These are phyloP conservation scores for Microbotryomycetes sp. DNA, from an alignment of 1,284 basidiomycete genomes.

Conservation along the genomic window DNA sequence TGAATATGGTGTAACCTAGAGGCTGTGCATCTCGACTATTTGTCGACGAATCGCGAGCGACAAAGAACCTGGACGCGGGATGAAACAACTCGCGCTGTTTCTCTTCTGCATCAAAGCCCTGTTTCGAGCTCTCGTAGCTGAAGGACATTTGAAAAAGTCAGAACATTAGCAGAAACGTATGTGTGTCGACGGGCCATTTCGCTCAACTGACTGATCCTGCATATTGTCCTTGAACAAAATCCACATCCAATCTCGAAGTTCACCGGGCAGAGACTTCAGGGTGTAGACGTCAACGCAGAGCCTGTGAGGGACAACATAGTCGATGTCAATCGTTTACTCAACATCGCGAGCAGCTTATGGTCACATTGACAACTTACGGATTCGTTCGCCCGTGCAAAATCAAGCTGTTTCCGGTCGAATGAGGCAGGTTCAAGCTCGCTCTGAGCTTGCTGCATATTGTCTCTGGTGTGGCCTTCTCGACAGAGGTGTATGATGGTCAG, in stretches of 20 bases:
- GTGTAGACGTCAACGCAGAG: neutral
- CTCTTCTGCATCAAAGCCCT: conserved; percentile 21
- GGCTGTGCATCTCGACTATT: neutral
- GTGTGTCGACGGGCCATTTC: no score
- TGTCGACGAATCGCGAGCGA: neutral
- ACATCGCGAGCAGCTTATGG: no score
- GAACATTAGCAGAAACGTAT: no score
- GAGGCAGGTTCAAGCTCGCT: no score
- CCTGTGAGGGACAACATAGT: neutral
- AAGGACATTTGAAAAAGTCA: no score
- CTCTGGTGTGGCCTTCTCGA: neutral
- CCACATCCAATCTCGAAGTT: conserved; percentile 12
- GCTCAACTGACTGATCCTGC: conserved; percentile 19
- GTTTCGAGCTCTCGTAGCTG: conserved; percentile 25
- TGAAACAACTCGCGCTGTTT: conserved; percentile 36
- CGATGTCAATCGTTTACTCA: no score
- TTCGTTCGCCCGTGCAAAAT: no score
- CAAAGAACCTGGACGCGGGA: conserved; percentile 29
- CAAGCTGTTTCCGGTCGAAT: no score
- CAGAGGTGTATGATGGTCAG: no score
- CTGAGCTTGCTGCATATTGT: neutral
- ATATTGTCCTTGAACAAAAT: conserved; percentile 31
- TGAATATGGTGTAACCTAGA: conserved; percentile 31
- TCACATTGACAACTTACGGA: no score
- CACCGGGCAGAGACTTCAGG: neutral